Evolutionary conservation across 2,329 filamentous ascomycete genomes (phyloP).

Genomic region (Fusarium oligoseptatum): DNA sequence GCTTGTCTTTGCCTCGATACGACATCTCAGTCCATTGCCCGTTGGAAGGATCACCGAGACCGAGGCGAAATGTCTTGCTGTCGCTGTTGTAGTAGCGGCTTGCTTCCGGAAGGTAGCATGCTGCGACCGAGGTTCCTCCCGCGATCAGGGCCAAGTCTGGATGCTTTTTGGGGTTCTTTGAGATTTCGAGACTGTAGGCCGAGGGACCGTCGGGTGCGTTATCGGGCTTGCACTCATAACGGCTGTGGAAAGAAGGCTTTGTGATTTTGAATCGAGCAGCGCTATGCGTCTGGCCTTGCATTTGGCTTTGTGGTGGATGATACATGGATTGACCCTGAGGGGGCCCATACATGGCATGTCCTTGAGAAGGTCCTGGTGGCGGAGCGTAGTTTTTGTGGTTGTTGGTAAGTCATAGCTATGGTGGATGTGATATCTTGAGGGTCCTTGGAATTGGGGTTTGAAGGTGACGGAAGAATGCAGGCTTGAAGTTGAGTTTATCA

Average conservation of each 20-base stretch:
- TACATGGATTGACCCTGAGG: background rate
- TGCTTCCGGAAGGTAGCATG: background rate
- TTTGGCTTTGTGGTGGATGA: background rate
- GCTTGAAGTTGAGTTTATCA: background rate
- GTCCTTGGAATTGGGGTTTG: background rate
- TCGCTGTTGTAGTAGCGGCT: background rate
- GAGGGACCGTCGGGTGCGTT: background rate
- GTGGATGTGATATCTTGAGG: too few species aligned
- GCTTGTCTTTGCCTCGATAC: background rate
- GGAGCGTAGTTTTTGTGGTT: background rate
- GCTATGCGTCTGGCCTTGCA: background rate
- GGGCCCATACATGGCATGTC: background rate
- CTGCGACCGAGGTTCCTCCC: background rate
- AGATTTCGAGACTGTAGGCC: background rate
- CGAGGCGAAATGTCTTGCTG: background rate
- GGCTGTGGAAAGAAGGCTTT: background rate
- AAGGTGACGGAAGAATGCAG: background rate
- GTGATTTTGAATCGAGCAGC: background rate
- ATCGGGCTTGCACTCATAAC: background rate
- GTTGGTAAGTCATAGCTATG: background rate
- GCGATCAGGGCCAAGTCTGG: background rate
- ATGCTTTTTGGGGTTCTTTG: background rate
- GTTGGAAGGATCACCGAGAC: background rate
- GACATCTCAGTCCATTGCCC: background rate
- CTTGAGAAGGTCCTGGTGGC: background rate